A percentile compares a stretch with the other conserved stretches of the same genome.
phyloP scores from a whole-genome alignment of 352 stramenopile species.

The Peronospora destructor region DNA sequence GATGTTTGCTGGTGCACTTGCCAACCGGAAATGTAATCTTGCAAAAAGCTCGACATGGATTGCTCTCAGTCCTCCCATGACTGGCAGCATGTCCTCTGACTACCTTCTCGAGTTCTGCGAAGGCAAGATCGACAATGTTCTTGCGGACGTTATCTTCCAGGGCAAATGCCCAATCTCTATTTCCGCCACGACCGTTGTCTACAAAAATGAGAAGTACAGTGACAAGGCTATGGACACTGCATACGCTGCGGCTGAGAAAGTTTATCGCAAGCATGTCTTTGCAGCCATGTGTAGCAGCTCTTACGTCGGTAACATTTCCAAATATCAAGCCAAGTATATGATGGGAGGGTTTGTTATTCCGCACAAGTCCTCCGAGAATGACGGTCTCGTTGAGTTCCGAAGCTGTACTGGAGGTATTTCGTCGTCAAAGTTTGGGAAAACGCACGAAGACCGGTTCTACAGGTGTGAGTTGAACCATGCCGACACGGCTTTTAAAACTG shows the following conservation, averaged over 20 bases:
- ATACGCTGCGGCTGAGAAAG: constrained; percentile 25
- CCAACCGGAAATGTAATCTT: constrained; percentile 34
- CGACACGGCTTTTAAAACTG: constrained; percentile 42
- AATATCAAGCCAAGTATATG: constrained; percentile 31
- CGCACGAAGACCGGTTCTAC: constrained; percentile 29
- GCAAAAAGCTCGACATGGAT: constrained; percentile 34
- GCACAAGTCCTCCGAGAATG: constrained; percentile 35
- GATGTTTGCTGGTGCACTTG: constrained; percentile 32
- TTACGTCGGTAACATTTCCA: constrained; percentile 18
- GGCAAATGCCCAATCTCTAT: constrained; percentile 27
- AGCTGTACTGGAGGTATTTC: constrained; percentile 29
- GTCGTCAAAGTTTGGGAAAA: constrained; percentile 22
- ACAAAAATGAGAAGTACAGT: constrained; percentile 23
- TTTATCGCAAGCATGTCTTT: constrained; percentile 25
- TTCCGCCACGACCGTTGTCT: constrained; percentile 25
- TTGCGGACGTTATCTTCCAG: constrained; percentile 18
- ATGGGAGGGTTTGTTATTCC: constrained; percentile 21
- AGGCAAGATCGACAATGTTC: constrained; percentile 16
- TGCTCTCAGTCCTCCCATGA: constrained; percentile 34
- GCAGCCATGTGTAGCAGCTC: constrained; percentile 34
- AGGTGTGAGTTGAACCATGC: constrained; percentile 36
- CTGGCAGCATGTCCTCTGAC: constrained; percentile 41
- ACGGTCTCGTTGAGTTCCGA: constrained; percentile 36
- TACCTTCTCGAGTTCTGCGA: constrained; percentile 8
- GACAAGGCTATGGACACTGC: constrained; percentile 13